phyloP scores from a whole-genome alignment of 139 green algal genomes.

The Chlorokybus atmophyticus region DNA sequence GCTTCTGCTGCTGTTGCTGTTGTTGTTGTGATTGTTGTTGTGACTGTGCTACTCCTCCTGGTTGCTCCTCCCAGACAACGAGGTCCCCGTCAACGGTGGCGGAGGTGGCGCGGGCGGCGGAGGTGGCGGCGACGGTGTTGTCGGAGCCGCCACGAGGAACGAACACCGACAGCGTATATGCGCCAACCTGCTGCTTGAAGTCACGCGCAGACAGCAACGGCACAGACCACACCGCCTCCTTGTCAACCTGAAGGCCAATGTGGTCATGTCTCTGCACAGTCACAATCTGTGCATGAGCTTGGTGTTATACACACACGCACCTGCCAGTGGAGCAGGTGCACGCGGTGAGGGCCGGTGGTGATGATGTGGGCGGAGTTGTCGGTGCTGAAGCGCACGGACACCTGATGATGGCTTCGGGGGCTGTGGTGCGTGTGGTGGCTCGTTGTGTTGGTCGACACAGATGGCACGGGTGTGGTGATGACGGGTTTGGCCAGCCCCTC shows the following conservation, averaged over 20 bases:
- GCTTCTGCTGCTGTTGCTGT: no score
- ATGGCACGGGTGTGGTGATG: conserved; percentile 16
- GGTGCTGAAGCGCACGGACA: conserved; percentile 40
- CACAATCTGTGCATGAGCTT: no score
- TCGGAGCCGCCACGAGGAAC: conserved; percentile 34
- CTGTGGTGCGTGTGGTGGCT: no score
- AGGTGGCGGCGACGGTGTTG: conserved; percentile 37
- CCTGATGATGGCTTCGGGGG: conserved; percentile 50
- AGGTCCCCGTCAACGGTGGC: conserved; percentile 54
- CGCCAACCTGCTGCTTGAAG: conserved; percentile 52
- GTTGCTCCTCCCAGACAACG: conserved; percentile 56
- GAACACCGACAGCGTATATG: conserved; percentile 47
- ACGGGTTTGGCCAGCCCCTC: conserved; percentile 17
- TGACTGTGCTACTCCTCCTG: no score
- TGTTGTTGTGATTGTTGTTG: no score
- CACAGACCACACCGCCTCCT: no score
- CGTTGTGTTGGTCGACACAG: no score
- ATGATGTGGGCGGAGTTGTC: conserved; percentile 37
- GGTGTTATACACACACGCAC: no score
- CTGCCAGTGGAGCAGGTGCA: conserved; percentile 49
- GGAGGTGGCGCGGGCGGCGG: conserved; percentile 28
- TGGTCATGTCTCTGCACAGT: no score
- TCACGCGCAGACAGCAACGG: conserved; percentile 41
- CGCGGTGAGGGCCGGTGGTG: conserved; percentile 42
- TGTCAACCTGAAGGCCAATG: no score